phyloP scores from a whole-genome alignment of 2,329 filamentous ascomycete species.

The Trichothecium sympodiale region DNA sequence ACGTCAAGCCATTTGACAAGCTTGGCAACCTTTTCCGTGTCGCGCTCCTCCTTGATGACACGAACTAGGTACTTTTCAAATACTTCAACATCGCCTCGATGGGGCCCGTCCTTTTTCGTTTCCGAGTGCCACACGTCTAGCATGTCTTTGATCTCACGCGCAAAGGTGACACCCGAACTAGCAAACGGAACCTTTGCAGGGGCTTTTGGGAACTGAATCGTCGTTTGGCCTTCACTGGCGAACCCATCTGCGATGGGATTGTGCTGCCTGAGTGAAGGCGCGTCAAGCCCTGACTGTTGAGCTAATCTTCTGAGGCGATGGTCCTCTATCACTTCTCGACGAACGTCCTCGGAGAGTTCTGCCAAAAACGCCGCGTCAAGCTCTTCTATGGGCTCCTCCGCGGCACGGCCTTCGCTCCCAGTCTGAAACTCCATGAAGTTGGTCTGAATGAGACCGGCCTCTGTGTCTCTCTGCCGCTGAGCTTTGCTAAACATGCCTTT shows the following conservation, averaged over 20 bases:
- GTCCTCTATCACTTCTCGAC: conserved; percentile 67
- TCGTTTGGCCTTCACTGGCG: conserved; percentile 25
- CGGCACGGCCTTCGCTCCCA: conserved; percentile 12
- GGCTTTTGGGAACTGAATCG: conserved; percentile 32
- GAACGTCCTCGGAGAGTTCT: conserved; percentile 72
- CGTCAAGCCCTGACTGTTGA: conserved; percentile 39
- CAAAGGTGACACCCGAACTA: conserved; percentile 26
- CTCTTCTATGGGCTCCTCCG: conserved; percentile 29
- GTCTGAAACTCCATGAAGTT: conserved; percentile 48
- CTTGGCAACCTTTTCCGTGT: conserved; percentile 63
- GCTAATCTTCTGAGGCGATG: conserved; percentile 47
- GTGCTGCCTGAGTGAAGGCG: conserved; percentile 15
- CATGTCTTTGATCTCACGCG: conserved; percentile 58
- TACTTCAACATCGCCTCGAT: conserved; percentile 64
- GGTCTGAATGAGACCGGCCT: conserved; percentile 58
- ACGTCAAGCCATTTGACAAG: conserved; percentile 58
- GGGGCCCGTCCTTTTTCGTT: conserved; percentile 65
- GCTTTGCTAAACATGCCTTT: conserved; percentile 29
- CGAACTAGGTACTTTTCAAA: conserved; percentile 60
- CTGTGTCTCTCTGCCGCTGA: conserved; percentile 40
- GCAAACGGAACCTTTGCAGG: conserved; percentile 37
- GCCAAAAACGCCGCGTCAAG: conserved; percentile 66
- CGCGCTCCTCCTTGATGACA: conserved; percentile 65
- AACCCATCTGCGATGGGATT: conserved; percentile 9
- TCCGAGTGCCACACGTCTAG: conserved; percentile 65